These are phyloP conservation scores for Eucalyptus globulus DNA, from an alignment of 345 rosid species.

Conservation along the genomic window DNA sequence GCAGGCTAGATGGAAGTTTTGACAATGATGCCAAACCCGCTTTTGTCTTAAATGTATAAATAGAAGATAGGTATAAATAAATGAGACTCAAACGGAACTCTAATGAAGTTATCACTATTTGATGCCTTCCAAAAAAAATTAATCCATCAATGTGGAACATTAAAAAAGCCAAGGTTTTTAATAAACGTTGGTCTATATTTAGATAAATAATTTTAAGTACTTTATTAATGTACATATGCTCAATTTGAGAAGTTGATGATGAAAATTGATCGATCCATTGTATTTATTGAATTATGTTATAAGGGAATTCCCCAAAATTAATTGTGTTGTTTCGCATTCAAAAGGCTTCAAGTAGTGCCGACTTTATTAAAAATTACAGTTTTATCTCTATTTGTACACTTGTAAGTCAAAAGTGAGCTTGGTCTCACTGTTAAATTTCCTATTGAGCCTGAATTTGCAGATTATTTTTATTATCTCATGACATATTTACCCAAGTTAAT, in stretches of 20 bases:
- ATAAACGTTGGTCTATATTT: not conserved
- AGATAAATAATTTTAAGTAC: not conserved
- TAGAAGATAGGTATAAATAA: not conserved
- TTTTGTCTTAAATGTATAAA: not conserved
- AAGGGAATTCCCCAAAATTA: not conserved
- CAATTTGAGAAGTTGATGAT: not conserved
- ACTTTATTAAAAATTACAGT: too few species aligned
- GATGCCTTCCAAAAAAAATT: not conserved
- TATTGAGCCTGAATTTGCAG: not conserved
- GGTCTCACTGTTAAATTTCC: not conserved
- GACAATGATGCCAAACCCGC: not conserved
- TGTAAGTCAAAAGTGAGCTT: not conserved
- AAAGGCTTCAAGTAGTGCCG: not conserved
- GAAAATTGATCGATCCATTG: not conserved
- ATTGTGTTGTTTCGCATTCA: too few species aligned
- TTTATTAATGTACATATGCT: not conserved
- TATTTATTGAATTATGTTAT: not conserved
- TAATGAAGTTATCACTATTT: not conserved
- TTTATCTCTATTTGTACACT: not conserved
- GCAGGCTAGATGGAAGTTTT: not conserved
- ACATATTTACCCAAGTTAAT: too few species aligned
- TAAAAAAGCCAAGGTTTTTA: not conserved
- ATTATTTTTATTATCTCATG: not conserved
- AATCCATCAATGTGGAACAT: not conserved
- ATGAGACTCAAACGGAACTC: not conserved